Evolutionary conservation across 768 basidiomycete species (phyloP).

Genomic region (Pluteus cervinus): DNA sequence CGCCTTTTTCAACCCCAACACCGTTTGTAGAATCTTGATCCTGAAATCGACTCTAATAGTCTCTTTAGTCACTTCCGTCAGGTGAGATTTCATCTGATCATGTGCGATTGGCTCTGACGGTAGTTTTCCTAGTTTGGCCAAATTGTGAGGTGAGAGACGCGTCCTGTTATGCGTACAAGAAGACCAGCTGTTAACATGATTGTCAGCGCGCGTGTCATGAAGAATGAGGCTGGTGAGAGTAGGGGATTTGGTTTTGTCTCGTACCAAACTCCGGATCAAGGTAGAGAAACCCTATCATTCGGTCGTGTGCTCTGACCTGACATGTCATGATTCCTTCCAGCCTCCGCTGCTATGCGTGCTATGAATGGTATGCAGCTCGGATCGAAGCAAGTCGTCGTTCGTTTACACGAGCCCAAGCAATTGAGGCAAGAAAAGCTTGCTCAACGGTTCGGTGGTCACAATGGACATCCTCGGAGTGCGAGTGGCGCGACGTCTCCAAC

Average conservation of each 20-base stretch:
- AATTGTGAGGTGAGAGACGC: slow-evolving; percentile 68
- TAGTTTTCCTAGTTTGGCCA: slow-evolving; percentile 60
- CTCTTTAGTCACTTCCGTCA: slow-evolving; percentile 79
- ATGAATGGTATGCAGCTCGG: slow-evolving; percentile 79
- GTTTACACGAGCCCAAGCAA: slow-evolving; percentile 88
- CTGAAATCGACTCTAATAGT: slow-evolving; percentile 78
- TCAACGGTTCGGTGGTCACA: slow-evolving; percentile 73
- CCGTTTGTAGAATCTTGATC: slow-evolving; percentile 84
- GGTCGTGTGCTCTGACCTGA: slow-evolving; percentile 3
- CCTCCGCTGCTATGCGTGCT: slow-evolving; percentile 62
- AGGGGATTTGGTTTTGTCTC: slow-evolving; percentile 92
- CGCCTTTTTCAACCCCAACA: too few relatives aligned
- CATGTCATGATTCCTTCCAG: slow-evolving; percentile 29
- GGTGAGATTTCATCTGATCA: slow-evolving; percentile 32
- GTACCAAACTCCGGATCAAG: slow-evolving; percentile 79
- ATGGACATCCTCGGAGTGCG: slow-evolving; percentile 73
- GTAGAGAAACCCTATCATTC: slow-evolving; percentile 31
- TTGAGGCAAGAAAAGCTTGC: slow-evolving; percentile 87
- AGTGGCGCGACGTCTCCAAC: slow-evolving; percentile 86
- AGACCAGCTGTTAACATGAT: not conserved
- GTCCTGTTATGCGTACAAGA: not conserved
- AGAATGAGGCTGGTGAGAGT: slow-evolving; percentile 74
- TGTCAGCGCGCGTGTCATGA: slow-evolving; percentile 89
- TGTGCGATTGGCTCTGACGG: slow-evolving; percentile 11
- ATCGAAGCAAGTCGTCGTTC: slow-evolving; percentile 74